A percentile compares a stretch with the other conserved stretches of the same genome.
phyloP scores from a whole-genome alignment of 2,329 filamentous ascomycete genomes.

The Parasarocladium wereldwijsianum region DNA sequence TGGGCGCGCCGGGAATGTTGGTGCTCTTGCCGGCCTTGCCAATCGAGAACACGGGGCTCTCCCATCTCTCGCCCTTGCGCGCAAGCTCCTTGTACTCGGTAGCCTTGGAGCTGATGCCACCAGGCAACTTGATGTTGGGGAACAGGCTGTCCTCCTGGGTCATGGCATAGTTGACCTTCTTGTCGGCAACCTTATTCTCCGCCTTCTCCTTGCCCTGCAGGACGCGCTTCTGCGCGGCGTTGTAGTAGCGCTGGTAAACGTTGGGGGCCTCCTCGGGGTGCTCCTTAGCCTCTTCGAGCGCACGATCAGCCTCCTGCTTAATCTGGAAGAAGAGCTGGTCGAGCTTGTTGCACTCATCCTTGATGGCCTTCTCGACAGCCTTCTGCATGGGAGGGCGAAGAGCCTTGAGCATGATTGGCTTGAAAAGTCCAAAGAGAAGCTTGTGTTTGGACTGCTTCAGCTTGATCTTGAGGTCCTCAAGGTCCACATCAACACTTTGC shows the following conservation, averaged over 20 bases:
- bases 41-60: constrained; percentile 85
- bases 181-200: constrained; percentile 43
- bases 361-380: constrained; percentile 78
- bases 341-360: constrained; percentile 61
- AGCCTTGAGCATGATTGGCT: constrained; percentile 72
- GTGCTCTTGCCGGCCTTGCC: constrained; percentile 60
- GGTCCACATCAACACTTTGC: constrained; percentile 70
- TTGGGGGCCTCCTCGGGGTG: constrained; percentile 63
- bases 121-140: constrained; percentile 68
- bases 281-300: constrained; percentile 36
- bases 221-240: constrained; percentile 58
- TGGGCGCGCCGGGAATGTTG: constrained; percentile 50
- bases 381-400: constrained; percentile 77
- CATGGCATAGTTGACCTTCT: constrained; percentile 42
- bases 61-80: constrained; percentile 80
- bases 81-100: constrained; percentile 86
- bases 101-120: constrained; percentile 79
- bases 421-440: constrained; percentile 71
- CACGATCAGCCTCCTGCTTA: constrained; percentile 69
- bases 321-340: constrained; percentile 63
- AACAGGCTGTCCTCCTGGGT: constrained; percentile 77
- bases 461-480: constrained; percentile 75
- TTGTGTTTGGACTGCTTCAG: constrained; percentile 93
- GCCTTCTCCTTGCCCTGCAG: constrained; percentile 68
- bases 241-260: constrained; percentile 75